Evolutionary conservation across 805 yeast species (phyloP), one percentile per base, ranked within the genome.

Genomic region (Clavispora asparagi): DNA sequence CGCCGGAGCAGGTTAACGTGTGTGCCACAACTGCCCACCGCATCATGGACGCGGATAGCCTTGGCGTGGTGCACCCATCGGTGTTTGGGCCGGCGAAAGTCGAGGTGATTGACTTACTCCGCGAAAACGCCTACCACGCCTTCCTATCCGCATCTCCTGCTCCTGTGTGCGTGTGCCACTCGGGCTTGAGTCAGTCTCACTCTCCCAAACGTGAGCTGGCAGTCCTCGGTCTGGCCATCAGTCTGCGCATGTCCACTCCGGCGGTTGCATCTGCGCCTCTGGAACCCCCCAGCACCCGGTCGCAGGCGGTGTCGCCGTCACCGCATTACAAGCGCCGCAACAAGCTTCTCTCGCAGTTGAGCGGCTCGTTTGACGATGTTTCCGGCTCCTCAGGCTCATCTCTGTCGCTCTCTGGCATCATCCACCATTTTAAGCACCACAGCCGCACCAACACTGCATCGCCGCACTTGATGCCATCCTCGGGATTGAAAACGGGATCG

Each of bases 1-100:
- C 83, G 1, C 70, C 73, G 2, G 65, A 64, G 36, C 81, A 79
- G 56, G 68, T 79, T 48, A 79, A 79, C 57, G 51, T 79, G 23
- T 74, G 81, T 0, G 56, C 65, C 48, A 63, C 65, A 7, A 61
- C 75, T 3, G 64, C 59, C 48, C 57, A 63, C 13, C 52, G 54
- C 11, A 55, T 68, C 36, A 36, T 61, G 30, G 47, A 43, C 11
- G 57, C 52, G 17, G 44, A 58, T 26, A 39, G 28, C 7, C 49
- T 64, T n/a, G 46, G 62, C 10, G 45, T 54, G 41, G 51, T 67
- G 11, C 69, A 64, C 40, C 73, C 73, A 1, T 27, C 26, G 7
- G 56, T 59, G 17, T 55, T 70, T 17, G 35, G 55, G 39, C 50
- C 49, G 3, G 71, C 71, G 11, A 62, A 65, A 42, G 44, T 52